A percentile compares a stretch with the other conserved stretches of the same genome.
Evolutionary conservation across 208 protist genomes (phyloP).

Genomic region (Leishmania tarentolae): DNA sequence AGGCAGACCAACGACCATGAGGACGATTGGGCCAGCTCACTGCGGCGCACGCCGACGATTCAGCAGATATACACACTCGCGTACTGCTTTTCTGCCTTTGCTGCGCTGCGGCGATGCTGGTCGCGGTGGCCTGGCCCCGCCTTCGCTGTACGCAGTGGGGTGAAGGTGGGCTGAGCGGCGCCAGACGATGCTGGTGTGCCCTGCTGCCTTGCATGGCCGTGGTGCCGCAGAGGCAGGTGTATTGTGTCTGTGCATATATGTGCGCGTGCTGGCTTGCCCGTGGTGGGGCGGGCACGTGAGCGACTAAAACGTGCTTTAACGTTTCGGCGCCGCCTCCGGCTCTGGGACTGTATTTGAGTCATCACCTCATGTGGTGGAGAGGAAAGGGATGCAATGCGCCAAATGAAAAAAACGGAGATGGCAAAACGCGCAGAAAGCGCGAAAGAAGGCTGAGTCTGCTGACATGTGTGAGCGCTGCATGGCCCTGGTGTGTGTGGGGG

Average conservation of each 20-base stretch:
- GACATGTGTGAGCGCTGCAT: not conserved
- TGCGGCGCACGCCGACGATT: not conserved
- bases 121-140: not conserved
- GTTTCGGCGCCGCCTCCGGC: not conserved
- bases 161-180: not conserved
- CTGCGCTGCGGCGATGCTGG: not conserved
- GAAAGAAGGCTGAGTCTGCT: not conserved
- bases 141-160: not conserved
- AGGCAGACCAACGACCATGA: not conserved
- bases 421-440: not conserved
- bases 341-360: not conserved
- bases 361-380: not conserved
- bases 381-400: not conserved
- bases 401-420: not conserved
- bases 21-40: not conserved
- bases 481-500: too few relatives aligned
- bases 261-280: not conserved
- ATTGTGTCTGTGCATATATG: not conserved
- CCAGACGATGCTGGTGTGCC: too few relatives aligned
- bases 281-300: not conserved
- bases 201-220: too few relatives aligned
- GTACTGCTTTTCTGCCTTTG: not conserved
- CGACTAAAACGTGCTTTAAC: not conserved
- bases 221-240: too few relatives aligned
- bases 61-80: not conserved